Evolutionary conservation across 352 stramenopile species (phyloP).

Genomic region (Pythium dissotocum): DNA sequence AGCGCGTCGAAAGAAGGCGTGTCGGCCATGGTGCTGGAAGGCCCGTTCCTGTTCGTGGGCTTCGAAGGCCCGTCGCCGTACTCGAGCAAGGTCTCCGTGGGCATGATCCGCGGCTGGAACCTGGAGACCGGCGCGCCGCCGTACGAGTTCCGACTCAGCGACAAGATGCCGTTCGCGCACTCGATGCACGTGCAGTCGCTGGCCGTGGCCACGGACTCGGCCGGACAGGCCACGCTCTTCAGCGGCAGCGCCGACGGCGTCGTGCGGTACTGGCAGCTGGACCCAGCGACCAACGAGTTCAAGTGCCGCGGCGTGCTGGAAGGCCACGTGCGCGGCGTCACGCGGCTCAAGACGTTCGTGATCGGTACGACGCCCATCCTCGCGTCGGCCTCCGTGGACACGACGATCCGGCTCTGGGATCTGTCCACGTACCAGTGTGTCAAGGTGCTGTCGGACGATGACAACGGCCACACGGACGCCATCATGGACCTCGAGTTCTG

Average conservation of each 20-base stretch:
- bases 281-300: constrained; percentile 66
- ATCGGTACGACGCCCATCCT: constrained; percentile 66
- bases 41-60: constrained; percentile 78
- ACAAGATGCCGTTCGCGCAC: constrained; percentile 76
- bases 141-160: constrained; percentile 65
- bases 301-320: constrained; percentile 76
- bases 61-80: constrained; percentile 70
- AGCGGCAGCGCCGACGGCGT: constrained; percentile 72
- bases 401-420: constrained; percentile 84
- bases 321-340: constrained; percentile 77
- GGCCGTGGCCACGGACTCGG: constrained; percentile 64
- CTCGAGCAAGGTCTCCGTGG: constrained; percentile 58
- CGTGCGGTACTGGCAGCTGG: constrained; percentile 84
- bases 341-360: constrained; percentile 81
- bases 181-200: constrained; percentile 73
- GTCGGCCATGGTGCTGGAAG: constrained; percentile 64
- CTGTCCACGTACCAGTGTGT: constrained; percentile 81
- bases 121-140: constrained; percentile 68
- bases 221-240: constrained; percentile 71
- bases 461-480: constrained; percentile 76
- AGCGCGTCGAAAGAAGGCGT: constrained; percentile 51
- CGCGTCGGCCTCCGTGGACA: constrained; percentile 79
- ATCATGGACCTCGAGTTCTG: constrained; percentile 89
- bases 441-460: constrained; percentile 65
- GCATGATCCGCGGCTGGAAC: constrained; percentile 83